These are phyloP conservation scores for Carex scoparia DNA, from an alignment of 176 grass and related monocot species.

Conservation along the genomic window DNA sequence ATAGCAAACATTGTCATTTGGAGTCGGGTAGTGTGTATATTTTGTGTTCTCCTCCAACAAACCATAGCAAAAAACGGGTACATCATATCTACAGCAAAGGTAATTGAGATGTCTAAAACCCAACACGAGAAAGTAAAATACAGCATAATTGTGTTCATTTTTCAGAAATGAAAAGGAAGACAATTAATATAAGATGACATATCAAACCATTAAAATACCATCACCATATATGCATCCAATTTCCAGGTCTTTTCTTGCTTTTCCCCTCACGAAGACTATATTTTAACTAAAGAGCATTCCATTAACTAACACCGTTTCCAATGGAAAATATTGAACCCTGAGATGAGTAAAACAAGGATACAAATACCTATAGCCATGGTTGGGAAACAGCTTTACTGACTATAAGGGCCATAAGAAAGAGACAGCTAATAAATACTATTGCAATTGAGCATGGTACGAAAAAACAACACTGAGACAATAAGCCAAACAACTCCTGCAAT, in stretches of 20 bases:
- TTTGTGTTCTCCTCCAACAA: not conserved
- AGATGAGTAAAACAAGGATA: not conserved
- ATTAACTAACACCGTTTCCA: not conserved
- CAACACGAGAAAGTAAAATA: not conserved
- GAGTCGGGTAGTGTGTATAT: not conserved
- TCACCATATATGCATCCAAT: not conserved
- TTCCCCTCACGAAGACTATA: not conserved
- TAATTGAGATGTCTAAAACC: not conserved
- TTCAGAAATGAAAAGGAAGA: not conserved
- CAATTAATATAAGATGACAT: not conserved
- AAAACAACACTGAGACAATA: not conserved
- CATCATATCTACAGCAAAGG: not conserved
- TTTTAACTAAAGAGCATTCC: not conserved
- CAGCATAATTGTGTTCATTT: not conserved
- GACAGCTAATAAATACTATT: not conserved
- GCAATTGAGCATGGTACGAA: not conserved
- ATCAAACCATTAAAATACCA: not conserved
- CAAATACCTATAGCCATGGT: not conserved
- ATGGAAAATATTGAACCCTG: not conserved
- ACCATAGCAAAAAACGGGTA: not conserved
- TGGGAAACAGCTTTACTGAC: not conserved
- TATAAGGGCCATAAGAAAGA: slow-evolving; percentile 3
- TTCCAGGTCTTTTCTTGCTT: not conserved
- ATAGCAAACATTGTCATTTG: not conserved
- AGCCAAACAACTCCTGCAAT: not conserved